A percentile compares a stretch with the other conserved stretches of the same genome.
Conservation (phyloP, 768 basidiomycete species). For the Naganishia friedmannii region DNA sequence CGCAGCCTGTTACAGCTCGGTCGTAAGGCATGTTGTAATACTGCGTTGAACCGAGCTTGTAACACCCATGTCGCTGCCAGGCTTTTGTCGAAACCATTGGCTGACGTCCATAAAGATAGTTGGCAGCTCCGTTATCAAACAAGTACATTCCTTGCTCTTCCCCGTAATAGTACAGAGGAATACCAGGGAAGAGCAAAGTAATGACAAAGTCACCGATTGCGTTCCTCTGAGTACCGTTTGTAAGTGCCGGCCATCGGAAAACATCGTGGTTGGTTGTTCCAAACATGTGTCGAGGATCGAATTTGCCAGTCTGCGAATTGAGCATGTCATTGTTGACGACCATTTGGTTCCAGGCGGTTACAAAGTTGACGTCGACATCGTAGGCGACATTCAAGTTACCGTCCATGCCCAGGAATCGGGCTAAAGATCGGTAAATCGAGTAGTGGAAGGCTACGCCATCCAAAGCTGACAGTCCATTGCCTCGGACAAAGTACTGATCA, state of each 20-base stretch:
- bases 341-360: constrained; percentile 87
- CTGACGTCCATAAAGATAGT: constrained; percentile 93
- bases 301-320: constrained; percentile 62
- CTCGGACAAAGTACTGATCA: constrained; percentile 76
- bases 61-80: constrained; percentile 93
- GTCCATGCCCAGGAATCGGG: constrained; percentile 91
- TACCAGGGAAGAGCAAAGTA: constrained; percentile 78
- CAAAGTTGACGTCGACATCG: constrained; percentile 75
- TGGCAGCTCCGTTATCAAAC: constrained; percentile 80
- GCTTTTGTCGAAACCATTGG: constrained; percentile 78
- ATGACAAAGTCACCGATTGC: constrained; percentile 75
- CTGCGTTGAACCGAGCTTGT: constrained; percentile 80
- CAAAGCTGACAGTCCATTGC: constrained; percentile 61
- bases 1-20: constrained; percentile 72
- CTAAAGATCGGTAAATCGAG: constrained; percentile 80
- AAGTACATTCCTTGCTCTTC: constrained; percentile 86
- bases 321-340: constrained; percentile 76
- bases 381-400: constrained; percentile 88
- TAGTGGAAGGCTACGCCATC: constrained; percentile 89
- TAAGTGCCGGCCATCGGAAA: constrained; percentile 85
- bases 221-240: constrained; percentile 75
- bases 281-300: constrained; percentile 85
- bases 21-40: constrained; percentile 92
- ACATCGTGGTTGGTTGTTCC: constrained; percentile 94
- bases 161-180: constrained; percentile 80